Evolutionary conservation across 805 yeast species (phyloP), one percentile per base, ranked within the genome.

Genomic region (Yamadazyma ubonensis): DNA sequence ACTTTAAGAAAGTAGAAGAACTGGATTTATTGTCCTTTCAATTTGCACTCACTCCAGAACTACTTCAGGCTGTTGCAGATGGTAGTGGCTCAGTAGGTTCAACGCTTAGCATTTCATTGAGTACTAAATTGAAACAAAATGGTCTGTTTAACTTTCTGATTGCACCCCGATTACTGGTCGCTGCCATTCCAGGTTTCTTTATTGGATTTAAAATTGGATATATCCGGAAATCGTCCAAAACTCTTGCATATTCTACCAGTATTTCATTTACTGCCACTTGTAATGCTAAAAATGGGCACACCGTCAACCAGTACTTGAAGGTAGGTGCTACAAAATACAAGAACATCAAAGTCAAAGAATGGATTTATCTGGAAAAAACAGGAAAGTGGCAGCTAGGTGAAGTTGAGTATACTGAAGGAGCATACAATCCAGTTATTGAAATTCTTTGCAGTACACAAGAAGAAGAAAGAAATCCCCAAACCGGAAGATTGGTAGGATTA

Each of bases 241-340:
- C 33, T 3, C 19, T 39, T 7, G 7, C 32, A 9, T 11, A 15
- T 25, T 36, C 44, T 3, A 32, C 30, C 18, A 16, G 20, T n/a
- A n/a, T 6, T n/a, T 34, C 23, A 35, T 15, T 21, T 29, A 35
- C 10, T 8, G 21, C 4, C 15, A 31, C 9, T 35, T 58, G 63
- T 38, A 29, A 36, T 16, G 39, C 54, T 4, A 28, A 30, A n/a
- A 37, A 45, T 7, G 48, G 51, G 5, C 39, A 29, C 19, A 28
- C 41, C 5, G 43, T 42, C 10, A 31, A 26, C 10, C 35, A 36
- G 8, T 35, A 22, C 16, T 14, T 44, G 6, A 19, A 17, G 4
- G 36, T 37, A 6, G 25, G 18, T 8, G 25, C 32, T 9, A 15
- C 37, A 2, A 17, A 19, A n/a, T 31, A 30, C 20, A 30, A 27